Evolutionary conservation across 495 filamentous ascomycete species (phyloP).

Genomic region (Tuber aestivum): DNA sequence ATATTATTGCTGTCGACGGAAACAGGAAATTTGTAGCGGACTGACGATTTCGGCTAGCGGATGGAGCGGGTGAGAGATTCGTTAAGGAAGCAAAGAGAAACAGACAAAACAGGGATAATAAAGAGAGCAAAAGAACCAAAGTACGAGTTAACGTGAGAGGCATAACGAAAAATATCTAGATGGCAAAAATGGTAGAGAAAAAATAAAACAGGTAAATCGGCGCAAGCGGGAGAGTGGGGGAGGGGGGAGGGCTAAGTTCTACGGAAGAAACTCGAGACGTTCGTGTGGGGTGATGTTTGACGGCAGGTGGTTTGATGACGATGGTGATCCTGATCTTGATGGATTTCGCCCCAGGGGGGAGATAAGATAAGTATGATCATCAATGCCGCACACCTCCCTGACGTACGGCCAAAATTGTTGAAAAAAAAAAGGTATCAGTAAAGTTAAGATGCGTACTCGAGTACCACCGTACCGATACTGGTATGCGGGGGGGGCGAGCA

Average conservation of each 20-base stretch:
- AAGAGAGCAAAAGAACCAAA: slow-evolving; percentile 49
- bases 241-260: not conserved
- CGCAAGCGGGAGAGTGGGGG: not conserved
- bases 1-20: slow-evolving; percentile 89
- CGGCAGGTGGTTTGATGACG: slow-evolving; percentile 49
- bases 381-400: not conserved
- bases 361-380: not conserved
- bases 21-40: slow-evolving; percentile 69
- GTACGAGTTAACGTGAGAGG: slow-evolving; percentile 33
- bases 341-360: not conserved
- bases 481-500: not conserved
- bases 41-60: slow-evolving; percentile 48
- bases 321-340: not conserved
- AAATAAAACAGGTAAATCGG: not conserved
- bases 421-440: not conserved
- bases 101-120: slow-evolving; percentile 54
- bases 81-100: slow-evolving; percentile 47
- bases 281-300: slow-evolving; percentile 16
- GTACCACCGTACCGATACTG: not conserved
- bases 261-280: slow-evolving; percentile 10
- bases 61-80: slow-evolving; percentile 55
- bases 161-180: slow-evolving; percentile 23
- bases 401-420: not conserved
- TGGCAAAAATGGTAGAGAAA: not conserved
- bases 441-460: not conserved